Evolutionary conservation across 2,329 filamentous ascomycete genomes (phyloP).

Genomic region (Beauveria scarabaeidicola): DNA sequence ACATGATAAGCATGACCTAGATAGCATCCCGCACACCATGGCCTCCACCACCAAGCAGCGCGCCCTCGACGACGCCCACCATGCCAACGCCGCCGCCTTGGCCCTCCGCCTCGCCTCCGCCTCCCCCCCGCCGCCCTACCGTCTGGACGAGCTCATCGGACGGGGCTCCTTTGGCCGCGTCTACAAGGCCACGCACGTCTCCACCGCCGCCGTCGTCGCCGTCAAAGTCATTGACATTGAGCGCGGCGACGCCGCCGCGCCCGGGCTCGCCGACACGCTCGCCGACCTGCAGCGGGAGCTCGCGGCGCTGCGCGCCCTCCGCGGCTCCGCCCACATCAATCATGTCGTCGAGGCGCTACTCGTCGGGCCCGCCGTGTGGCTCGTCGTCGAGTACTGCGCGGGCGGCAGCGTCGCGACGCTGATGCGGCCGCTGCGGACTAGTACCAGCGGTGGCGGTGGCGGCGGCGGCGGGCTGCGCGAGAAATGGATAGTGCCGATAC

Average conservation of each 20-base stretch:
- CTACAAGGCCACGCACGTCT: conserved; percentile 42
- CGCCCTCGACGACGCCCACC: conserved; percentile 54
- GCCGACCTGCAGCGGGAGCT: conserved; percentile 44
- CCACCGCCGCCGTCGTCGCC: conserved; percentile 42
- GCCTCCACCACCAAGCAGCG: neutral
- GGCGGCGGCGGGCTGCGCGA: conserved; percentile 32
- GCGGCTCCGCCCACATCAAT: conserved; percentile 57
- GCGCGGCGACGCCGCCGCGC: conserved; percentile 54
- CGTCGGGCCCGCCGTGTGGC: conserved; percentile 57
- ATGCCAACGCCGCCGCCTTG: conserved; percentile 51
- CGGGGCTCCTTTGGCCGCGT: conserved; percentile 60
- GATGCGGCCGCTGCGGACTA: conserved; percentile 32
- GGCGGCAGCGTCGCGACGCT: conserved; percentile 56
- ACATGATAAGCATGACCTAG: no score
- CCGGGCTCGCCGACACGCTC: conserved; percentile 38
- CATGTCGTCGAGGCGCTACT: conserved; percentile 56
- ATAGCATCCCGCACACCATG: neutral
- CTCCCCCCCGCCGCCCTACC: conserved; percentile 48
- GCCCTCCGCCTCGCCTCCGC: conserved; percentile 49
- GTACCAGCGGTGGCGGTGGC: conserved; percentile 26
- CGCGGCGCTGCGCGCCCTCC: conserved; percentile 49
- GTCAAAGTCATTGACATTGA: conserved; percentile 73
- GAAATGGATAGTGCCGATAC: conserved; percentile 43
- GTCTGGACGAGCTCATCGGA: conserved; percentile 55
- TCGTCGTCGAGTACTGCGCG: conserved; percentile 60